Evolutionary conservation across 2,329 filamentous ascomycete species (phyloP).

Genomic region (Hypocrella siamensis): DNA sequence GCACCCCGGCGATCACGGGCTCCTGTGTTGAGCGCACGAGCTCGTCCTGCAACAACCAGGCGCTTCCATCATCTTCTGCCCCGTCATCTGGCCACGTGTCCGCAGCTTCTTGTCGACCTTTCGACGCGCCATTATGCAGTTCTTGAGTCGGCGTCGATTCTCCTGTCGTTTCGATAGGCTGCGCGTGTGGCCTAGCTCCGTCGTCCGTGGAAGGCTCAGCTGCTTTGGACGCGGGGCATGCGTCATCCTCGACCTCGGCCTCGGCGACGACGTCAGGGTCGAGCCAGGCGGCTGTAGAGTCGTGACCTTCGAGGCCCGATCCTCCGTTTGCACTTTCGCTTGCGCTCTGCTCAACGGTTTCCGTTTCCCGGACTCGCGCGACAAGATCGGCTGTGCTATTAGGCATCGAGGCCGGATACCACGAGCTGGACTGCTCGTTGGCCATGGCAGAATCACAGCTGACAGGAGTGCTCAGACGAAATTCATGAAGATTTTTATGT

Average conservation of each 20-base stretch:
- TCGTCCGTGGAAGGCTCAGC: too few relatives aligned
- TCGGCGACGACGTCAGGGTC: conserved; percentile 5
- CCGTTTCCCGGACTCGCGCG: not conserved
- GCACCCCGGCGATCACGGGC: too few relatives aligned
- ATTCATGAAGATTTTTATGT: conserved; percentile 3
- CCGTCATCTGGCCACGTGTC: conserved; percentile 2
- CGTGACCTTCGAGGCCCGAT: not conserved
- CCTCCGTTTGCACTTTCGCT: not conserved
- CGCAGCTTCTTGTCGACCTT: not conserved
- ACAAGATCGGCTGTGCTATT: conserved; percentile 8
- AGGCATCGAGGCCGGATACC: conserved; percentile 26
- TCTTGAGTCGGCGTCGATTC: not conserved
- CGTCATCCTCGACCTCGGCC: conserved; percentile 7
- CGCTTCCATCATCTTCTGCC: conserved; percentile 9
- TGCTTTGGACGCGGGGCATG: conserved; percentile 10
- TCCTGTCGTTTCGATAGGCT: not conserved
- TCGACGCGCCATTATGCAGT: too few relatives aligned
- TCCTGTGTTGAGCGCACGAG: not conserved
- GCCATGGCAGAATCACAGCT: conserved; percentile 17
- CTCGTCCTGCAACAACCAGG: conserved; percentile 11
- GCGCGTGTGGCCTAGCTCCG: too few relatives aligned
- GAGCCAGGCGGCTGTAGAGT: not conserved
- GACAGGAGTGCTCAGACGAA: conserved; percentile 1
- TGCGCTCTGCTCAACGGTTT: not conserved
- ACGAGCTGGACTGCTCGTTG: conserved; percentile 18